Percentiles rank a stretch among this genome's conserved stretches.
Conservation (phyloP, 345 rosid genomes). For the Camelina sativa region DNA sequence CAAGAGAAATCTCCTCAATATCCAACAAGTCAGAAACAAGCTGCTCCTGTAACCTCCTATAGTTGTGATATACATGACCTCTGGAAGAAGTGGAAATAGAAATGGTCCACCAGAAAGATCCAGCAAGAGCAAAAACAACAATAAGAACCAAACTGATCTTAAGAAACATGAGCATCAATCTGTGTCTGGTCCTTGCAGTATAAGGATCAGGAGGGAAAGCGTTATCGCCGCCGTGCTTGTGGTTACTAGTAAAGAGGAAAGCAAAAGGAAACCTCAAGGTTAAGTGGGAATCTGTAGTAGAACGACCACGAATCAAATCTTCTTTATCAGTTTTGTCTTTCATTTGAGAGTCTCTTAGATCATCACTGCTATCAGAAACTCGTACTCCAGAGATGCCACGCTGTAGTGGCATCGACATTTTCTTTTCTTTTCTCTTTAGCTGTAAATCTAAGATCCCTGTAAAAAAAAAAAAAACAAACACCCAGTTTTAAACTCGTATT, state of each 20-base stretch:
- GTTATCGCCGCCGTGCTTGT: constrained; percentile 68
- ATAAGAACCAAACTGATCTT: constrained; percentile 77
- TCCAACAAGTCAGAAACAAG: constrained; percentile 88
- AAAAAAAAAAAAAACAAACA: not conserved
- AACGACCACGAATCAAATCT: constrained; percentile 59
- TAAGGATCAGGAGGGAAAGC: constrained; percentile 64
- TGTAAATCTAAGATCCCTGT: constrained; percentile 46
- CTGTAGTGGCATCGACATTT: constrained; percentile 82
- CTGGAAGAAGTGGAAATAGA: constrained; percentile 75
- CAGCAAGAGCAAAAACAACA: constrained; percentile 65
- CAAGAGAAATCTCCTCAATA: constrained; percentile 86
- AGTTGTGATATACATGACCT: constrained; percentile 74
- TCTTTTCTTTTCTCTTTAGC: not conserved
- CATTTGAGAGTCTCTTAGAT: constrained; percentile 74
- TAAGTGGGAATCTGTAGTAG: constrained; percentile 49
- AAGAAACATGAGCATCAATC: constrained; percentile 58
- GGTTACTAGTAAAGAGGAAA: constrained; percentile 48
- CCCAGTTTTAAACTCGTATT: not conserved
- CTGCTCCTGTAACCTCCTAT: constrained; percentile 86
- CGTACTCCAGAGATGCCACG: constrained; percentile 69
- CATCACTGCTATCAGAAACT: constrained; percentile 66
- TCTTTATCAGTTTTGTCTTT: constrained; percentile 77
- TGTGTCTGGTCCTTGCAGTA: constrained; percentile 67
- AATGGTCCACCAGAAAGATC: constrained; percentile 96
- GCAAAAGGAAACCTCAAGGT: constrained; percentile 64